These are phyloP conservation scores for Oryza coarctata DNA, from an alignment of 176 grass and related monocot species.

Conservation along the genomic window DNA sequence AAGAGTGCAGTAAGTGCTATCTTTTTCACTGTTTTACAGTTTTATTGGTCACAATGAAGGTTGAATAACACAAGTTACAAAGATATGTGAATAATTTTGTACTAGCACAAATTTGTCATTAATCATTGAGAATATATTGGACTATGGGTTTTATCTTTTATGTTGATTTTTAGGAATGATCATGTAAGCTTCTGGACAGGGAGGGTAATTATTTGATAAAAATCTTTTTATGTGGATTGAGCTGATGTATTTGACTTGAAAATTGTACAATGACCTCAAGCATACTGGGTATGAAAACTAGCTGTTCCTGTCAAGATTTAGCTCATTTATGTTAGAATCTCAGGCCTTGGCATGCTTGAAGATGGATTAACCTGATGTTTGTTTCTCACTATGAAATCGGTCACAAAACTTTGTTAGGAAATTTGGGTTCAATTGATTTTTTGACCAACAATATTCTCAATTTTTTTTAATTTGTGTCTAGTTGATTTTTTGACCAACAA, in stretches of 20 bases:
- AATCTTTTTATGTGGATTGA: background rate
- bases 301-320: slow-evolving; percentile 10
- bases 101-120: background rate
- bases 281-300: background rate
- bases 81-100: background rate
- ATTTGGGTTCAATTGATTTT: slow-evolving; percentile 7
- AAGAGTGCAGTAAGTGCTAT: slow-evolving; percentile 71
- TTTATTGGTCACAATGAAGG: background rate
- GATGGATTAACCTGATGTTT: background rate
- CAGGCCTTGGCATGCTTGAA: background rate
- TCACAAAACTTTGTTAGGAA: background rate
- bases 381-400: background rate
- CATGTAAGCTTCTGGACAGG: background rate
- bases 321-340: background rate
- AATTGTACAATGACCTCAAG: background rate
- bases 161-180: background rate
- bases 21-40: slow-evolving; percentile 5
- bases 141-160: background rate
- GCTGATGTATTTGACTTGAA: background rate
- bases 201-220: background rate
- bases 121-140: background rate
- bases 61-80: background rate
- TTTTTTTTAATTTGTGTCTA: slow-evolving; percentile 11
- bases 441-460: background rate
- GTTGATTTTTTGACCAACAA: background rate